Conservation (phyloP, 2,329 filamentous ascomycete genomes). For the Xylaria hypoxylon region DNA sequence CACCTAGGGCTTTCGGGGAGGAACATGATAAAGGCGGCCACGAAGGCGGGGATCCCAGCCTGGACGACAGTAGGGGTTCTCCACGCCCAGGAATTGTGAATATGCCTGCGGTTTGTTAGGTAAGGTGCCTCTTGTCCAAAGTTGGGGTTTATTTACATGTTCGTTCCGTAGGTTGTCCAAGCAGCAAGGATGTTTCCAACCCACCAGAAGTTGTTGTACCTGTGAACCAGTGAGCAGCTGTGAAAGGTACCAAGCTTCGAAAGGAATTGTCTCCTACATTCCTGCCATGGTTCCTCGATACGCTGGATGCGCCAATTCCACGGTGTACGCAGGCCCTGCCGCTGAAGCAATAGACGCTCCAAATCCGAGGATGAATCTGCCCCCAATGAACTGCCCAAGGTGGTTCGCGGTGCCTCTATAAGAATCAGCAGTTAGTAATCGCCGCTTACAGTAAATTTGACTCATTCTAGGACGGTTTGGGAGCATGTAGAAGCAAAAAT, state of each 20-base stretch:
- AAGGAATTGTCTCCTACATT: slow-evolving; percentile 65
- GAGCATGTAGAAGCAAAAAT: not conserved
- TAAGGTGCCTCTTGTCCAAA: not conserved
- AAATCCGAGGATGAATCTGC: slow-evolving; percentile 66
- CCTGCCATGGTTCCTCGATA: slow-evolving; percentile 72
- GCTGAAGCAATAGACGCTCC: slow-evolving; percentile 70
- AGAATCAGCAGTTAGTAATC: not conserved
- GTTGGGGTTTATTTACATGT: slow-evolving; percentile 33
- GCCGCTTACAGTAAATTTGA: too few relatives aligned
- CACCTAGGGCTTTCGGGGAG: slow-evolving; percentile 54
- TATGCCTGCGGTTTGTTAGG: slow-evolving; percentile 50
- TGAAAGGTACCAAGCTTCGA: slow-evolving; percentile 42
- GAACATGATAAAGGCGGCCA: slow-evolving; percentile 56
- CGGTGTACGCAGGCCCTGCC: slow-evolving; percentile 72
- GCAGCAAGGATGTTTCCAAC: slow-evolving; percentile 66
- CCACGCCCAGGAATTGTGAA: slow-evolving; percentile 65
- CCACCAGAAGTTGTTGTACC: slow-evolving; percentile 59
- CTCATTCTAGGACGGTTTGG: too few relatives aligned
- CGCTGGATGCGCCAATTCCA: slow-evolving; percentile 72
- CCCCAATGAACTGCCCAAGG: slow-evolving; percentile 65
- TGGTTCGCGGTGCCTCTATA: slow-evolving; percentile 56
- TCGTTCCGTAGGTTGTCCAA: slow-evolving; percentile 61
- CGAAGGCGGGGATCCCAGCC: slow-evolving; percentile 58
- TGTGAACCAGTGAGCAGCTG: slow-evolving; percentile 1
- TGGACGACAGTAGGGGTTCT: slow-evolving; percentile 68